These are phyloP conservation scores for Mycena rebaudengoi DNA, from an alignment of 768 basidiomycete species.

Conservation along the genomic window DNA sequence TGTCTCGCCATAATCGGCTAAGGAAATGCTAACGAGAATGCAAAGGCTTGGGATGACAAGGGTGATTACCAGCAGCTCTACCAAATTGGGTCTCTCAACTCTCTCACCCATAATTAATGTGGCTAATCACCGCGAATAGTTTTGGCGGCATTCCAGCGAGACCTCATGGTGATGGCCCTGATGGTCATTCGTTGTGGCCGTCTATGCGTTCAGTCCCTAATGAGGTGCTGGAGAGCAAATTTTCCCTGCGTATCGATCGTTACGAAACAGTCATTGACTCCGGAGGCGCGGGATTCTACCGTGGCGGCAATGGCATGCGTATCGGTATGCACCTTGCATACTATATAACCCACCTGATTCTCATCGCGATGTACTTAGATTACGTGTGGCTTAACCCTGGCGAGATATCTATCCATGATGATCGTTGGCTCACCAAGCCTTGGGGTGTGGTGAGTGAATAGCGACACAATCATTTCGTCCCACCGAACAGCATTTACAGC, in stretches of 20 bases:
- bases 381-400: no score
- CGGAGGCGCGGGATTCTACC: slow-evolving; percentile 22
- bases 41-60: slow-evolving; percentile 18
- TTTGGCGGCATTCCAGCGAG: slow-evolving; percentile 30
- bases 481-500: no score
- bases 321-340: no score
- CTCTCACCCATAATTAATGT: background rate
- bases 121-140: no score
- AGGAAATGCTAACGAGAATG: no score
- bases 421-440: slow-evolving; percentile 30
- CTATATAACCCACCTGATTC: no score
- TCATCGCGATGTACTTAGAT: no score
- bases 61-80: slow-evolving; percentile 27
- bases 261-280: slow-evolving; percentile 28
- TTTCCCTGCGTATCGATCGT: slow-evolving; percentile 26
- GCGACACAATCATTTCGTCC: no score
- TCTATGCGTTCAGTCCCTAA: slow-evolving; percentile 28
- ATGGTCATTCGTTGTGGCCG: slow-evolving; percentile 23
- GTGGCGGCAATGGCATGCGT: slow-evolving; percentile 27
- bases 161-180: slow-evolving; percentile 25
- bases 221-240: slow-evolving; percentile 26
- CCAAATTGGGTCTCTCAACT: background rate
- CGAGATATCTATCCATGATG: slow-evolving; percentile 29
- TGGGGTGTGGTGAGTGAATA: slow-evolving; percentile 30
- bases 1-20: background rate